Base-by-base conservation (phyloP, 129 eudicot species). In the Artemisia tridentata region DNA sequence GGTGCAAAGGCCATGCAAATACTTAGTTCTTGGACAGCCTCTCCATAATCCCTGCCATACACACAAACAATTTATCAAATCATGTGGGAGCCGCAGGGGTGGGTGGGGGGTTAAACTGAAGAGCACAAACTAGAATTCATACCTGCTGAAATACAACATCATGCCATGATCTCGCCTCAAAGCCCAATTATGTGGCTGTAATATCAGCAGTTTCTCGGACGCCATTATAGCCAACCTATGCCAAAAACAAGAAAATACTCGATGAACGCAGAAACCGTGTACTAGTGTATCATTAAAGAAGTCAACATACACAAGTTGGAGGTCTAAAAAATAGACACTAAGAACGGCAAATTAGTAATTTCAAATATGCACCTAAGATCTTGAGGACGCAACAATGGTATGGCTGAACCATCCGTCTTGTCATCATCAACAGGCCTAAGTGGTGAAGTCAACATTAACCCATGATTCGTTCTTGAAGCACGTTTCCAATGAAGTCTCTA, bases 1-100 rank as follows among this genome's bases (percentile, higher is more conserved):
- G 98, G 98, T 72, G 98, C 91, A 78, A 92, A 92, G 5, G 96
- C 98, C 98, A 92, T 92, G 79, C 98, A 92, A 72, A 92, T 92
- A 85, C 98, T 92, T 64, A 89, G 95, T 80, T 92, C 98, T 79
- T 86, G 95, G 56, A 92, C 95, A 1, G 98, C 91, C 80, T 77
- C 88, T 47, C 79, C 91, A 27, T 88, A 92, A 15, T 92, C 87
- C 87, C 98, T 92, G 80, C 38, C 63, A 72, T 60, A 49, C 49
- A 50, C 19, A 29, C 46, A 20, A 70, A 27, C 25, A 13, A 25
- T 31, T 31, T 67, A 15, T 57, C 8, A 5, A 72, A n/a, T 19
- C 55, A 45, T 13, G 18, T 12, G n/a, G 13, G 2, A 14, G 15
- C 5, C 20, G n/a, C n/a, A n/a, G n/a, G n/a, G n/a, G n/a, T n/a